These are phyloP conservation scores for Galerina marginata DNA, from an alignment of 768 basidiomycete species.

Conservation along the genomic window DNA sequence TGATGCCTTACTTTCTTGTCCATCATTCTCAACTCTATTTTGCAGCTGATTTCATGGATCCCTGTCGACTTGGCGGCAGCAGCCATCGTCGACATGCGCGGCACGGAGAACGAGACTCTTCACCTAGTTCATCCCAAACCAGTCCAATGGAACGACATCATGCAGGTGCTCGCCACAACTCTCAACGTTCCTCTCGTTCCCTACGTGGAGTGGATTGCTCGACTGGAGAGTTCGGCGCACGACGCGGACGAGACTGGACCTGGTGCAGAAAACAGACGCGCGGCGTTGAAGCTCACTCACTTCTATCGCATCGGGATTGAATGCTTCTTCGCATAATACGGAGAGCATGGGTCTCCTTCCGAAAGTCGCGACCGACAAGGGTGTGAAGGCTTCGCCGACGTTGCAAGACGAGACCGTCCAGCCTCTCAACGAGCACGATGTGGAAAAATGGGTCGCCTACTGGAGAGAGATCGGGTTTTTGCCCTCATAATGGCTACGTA, in stretches of 20 bases:
- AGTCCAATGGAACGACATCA: conserved; percentile 25
- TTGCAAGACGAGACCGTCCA: conserved; percentile 6
- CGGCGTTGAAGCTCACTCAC: conserved; percentile 18
- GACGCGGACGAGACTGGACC: conserved; percentile 10
- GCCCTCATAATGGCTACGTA: conserved; percentile 5
- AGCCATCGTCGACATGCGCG: conserved; percentile 33
- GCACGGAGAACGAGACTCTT: conserved; percentile 15
- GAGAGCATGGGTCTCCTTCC: conserved; percentile 23
- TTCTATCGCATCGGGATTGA: conserved; percentile 21
- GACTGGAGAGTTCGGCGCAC: conserved; percentile 24
- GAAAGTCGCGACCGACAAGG: conserved; percentile 19
- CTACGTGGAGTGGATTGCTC: conserved; percentile 35
- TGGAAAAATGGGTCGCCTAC: conserved; percentile 20
- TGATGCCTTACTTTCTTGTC: not conserved
- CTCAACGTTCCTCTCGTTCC: conserved; percentile 34
- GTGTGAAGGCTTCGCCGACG: conserved; percentile 13
- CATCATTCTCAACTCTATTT: not conserved
- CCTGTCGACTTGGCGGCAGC: conserved; percentile 32
- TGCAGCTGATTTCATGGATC: conserved; percentile 31
- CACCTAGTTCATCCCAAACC: conserved; percentile 39
- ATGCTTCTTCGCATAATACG: conserved; percentile 4
- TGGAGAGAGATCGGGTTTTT: conserved; percentile 24
- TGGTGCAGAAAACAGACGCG: conserved; percentile 1
- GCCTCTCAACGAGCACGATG: conserved; percentile 12
- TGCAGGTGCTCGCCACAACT: conserved; percentile 19